Evolutionary conservation across 2,329 filamentous ascomycete species (phyloP).

Genomic region (Podosphaera aphanis): DNA sequence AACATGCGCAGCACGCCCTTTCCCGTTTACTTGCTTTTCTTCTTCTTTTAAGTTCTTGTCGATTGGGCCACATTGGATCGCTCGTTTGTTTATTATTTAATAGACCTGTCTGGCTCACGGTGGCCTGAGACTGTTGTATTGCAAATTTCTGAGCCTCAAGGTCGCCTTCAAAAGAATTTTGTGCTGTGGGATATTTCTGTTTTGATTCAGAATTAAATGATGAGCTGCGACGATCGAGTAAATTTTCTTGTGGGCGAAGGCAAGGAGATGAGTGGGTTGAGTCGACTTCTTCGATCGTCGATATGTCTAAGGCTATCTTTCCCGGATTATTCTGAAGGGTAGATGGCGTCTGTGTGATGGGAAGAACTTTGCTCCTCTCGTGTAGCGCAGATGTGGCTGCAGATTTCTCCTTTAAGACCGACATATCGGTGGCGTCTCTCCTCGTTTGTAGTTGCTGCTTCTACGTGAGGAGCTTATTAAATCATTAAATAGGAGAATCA

Average conservation of each 20-base stretch:
- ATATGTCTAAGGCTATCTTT: conserved; percentile 17
- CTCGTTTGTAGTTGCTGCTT: too few relatives aligned
- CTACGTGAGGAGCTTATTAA: too few relatives aligned
- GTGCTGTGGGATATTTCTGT: conserved; percentile 61
- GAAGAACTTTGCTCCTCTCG: not conserved
- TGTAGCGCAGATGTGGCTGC: conserved; percentile 2
- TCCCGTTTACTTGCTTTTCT: conserved; percentile 5
- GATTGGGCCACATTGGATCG: conserved; percentile 7
- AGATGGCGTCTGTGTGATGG: conserved; percentile 5
- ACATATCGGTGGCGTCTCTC: not conserved
- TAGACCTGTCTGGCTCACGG: conserved; percentile 3
- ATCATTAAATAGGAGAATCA: too few relatives aligned
- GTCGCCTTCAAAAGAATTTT: conserved; percentile 3
- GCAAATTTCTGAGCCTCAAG: conserved; percentile 6
- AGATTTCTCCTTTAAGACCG: conserved; percentile 5
- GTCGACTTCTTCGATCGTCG: conserved; percentile 35
- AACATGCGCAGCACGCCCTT: conserved; percentile 4
- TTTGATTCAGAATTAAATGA: conserved; percentile 40
- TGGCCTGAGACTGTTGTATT: conserved; percentile 2
- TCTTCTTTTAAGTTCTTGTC: conserved; percentile 5
- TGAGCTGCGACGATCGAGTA: conserved; percentile 1
- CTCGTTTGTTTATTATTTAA: conserved; percentile 4
- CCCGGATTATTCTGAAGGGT: conserved; percentile 4
- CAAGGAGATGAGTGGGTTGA: conserved; percentile 5
- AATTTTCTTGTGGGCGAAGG: conserved; percentile 4